phyloP scores from a whole-genome alignment of 2,329 filamentous ascomycete species.

The Anisogramma anomala region DNA sequence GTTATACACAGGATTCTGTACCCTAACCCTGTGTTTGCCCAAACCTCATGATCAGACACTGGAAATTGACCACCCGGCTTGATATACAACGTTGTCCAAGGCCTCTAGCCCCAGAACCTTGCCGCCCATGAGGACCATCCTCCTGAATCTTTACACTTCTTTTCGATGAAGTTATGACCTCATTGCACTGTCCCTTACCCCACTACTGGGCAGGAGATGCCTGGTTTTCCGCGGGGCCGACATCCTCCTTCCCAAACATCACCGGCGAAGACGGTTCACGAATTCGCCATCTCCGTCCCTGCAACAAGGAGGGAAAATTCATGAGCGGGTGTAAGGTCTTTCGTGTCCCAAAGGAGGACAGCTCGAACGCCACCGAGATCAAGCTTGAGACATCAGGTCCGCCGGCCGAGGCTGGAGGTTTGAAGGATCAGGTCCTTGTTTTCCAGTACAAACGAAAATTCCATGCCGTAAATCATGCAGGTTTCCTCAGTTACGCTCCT shows the following conservation, averaged over 20 bases:
- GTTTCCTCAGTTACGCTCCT: neutral
- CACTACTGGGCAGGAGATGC: constrained; percentile 7
- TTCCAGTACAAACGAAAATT: constrained; percentile 13
- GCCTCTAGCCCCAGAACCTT: too few species aligned
- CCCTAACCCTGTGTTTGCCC: too few species aligned
- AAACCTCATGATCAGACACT: too few species aligned
- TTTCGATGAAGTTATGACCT: too few species aligned
- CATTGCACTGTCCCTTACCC: constrained; percentile 10
- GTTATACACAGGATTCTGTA: too few species aligned
- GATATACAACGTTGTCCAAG: too few species aligned
- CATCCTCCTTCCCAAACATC: constrained; percentile 12
- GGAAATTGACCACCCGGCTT: too few species aligned
- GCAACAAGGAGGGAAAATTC: neutral
- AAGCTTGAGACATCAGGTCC: constrained; percentile 1
- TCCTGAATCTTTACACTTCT: too few species aligned
- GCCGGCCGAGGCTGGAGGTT: constrained; percentile 2
- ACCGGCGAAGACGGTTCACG: constrained; percentile 3
- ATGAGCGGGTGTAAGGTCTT: constrained; percentile 6
- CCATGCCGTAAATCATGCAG: constrained; percentile 11
- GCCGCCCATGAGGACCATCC: too few species aligned
- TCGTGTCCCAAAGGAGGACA: constrained; percentile 11
- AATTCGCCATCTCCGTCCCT: constrained; percentile 5
- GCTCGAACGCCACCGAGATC: constrained; percentile 5
- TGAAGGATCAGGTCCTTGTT: constrained; percentile 12
- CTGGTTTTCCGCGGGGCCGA: constrained; percentile 8